Evolutionary conservation across 176 grass and related monocot species (phyloP).

Genomic region (Carex littledalei): DNA sequence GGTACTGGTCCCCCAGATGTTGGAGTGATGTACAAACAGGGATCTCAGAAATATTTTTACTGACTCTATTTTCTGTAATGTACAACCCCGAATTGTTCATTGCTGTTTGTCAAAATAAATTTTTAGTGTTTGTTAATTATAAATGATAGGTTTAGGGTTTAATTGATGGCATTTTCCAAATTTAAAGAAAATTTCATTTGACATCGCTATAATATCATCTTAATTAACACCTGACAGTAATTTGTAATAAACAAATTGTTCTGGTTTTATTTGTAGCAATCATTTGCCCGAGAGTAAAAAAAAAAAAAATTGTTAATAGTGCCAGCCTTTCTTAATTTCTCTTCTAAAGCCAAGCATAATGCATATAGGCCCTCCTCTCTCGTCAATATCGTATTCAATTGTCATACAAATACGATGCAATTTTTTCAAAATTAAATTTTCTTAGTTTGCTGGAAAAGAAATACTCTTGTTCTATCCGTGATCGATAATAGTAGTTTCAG

Average conservation of each 20-base stretch:
- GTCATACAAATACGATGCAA: too few relatives aligned
- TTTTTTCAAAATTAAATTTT: too few relatives aligned
- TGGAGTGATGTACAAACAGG: background rate
- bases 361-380: too few relatives aligned
- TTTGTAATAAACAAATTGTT: background rate
- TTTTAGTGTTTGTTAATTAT: background rate
- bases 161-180: background rate
- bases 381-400: too few relatives aligned
- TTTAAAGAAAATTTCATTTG: background rate
- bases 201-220: background rate
- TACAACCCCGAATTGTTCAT: background rate
- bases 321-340: too few relatives aligned
- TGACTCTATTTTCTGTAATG: background rate
- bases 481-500: too few relatives aligned
- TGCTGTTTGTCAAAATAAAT: background rate
- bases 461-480: too few relatives aligned
- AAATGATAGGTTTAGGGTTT: background rate
- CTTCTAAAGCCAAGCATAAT: too few relatives aligned
- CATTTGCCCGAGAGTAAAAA: too few relatives aligned
- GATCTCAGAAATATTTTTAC: background rate
- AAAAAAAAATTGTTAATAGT: too few relatives aligned
- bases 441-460: too few relatives aligned
- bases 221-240: background rate
- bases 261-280: too few relatives aligned
- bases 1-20: background rate